phyloP scores from a whole-genome alignment of 768 basidiomycete genomes.

The Symmetrospora coprosmae region DNA sequence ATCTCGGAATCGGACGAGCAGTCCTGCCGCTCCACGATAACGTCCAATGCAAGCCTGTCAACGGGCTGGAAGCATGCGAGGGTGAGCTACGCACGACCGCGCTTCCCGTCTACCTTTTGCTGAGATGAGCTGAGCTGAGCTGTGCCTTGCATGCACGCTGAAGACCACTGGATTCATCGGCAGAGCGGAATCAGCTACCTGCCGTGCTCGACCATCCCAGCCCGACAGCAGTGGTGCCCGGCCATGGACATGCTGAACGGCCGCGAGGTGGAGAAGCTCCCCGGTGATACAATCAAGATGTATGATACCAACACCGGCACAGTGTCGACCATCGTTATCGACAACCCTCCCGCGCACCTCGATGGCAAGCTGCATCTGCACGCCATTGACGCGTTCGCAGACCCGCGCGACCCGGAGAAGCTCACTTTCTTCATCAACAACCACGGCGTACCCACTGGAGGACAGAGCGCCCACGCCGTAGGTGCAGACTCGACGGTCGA shows the following conservation, averaged over 20 bases:
- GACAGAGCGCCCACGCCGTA: slow-evolving; percentile 37
- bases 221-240: background rate
- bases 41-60: background rate
- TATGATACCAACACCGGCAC: slow-evolving; percentile 6
- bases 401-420: slow-evolving; percentile 40
- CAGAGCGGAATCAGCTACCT: slow-evolving; percentile 2
- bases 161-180: slow-evolving; percentile 17
- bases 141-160: too few relatives aligned
- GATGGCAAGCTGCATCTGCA: slow-evolving; percentile 43
- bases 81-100: slow-evolving; percentile 7
- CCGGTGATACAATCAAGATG: slow-evolving; percentile 5
- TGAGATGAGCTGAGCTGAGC: background rate
- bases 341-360: slow-evolving; percentile 14
- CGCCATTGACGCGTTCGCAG: slow-evolving; percentile 56
- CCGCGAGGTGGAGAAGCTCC: background rate
- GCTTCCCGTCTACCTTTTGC: background rate
- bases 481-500: slow-evolving; percentile 64
- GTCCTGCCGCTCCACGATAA: background rate
- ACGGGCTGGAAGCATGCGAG: slow-evolving; percentile 10
- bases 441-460: slow-evolving; percentile 47
- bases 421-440: slow-evolving; percentile 60
- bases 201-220: slow-evolving; percentile 6
- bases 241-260: background rate
- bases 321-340: slow-evolving; percentile 7
- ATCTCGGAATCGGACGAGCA: background rate